A percentile compares a stretch with the other conserved stretches of the same genome.
These are phyloP conservation scores for Ophiostoma angusticollis DNA, from an alignment of 2,329 filamentous ascomycete species.

Conservation along the genomic window DNA sequence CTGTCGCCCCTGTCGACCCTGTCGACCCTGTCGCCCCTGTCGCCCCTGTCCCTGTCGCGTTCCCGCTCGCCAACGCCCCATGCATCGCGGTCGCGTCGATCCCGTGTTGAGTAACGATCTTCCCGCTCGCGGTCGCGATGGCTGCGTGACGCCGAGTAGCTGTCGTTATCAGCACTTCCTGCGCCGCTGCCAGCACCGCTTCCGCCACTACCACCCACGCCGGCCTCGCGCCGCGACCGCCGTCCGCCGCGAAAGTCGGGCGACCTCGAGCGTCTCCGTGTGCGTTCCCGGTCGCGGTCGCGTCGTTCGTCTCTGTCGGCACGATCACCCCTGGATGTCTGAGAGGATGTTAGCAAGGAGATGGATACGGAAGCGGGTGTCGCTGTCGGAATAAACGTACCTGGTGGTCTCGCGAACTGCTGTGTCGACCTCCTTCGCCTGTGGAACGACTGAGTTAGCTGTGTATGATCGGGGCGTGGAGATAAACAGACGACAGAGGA, in stretches of 20 bases:
- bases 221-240: conserved; percentile 52
- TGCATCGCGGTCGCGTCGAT: conserved; percentile 41
- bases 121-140: conserved; percentile 90
- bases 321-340: conserved; percentile 18
- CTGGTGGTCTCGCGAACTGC: conserved; percentile 40
- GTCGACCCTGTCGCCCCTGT: conserved; percentile 35
- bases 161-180: conserved; percentile 40
- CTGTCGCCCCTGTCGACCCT: conserved; percentile 45
- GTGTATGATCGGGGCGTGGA: no score
- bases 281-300: conserved; percentile 41
- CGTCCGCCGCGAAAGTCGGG: conserved; percentile 60
- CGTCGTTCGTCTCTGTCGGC: conserved; percentile 21
- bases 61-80: conserved; percentile 39
- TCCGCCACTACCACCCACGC: conserved; percentile 31
- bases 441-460: no score
- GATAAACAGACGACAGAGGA: no score
- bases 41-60: conserved; percentile 38
- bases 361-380: background rate
- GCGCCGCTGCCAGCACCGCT: background rate
- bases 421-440: conserved; percentile 36
- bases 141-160: conserved; percentile 84
- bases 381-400: no score
- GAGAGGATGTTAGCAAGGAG: background rate
- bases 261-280: conserved; percentile 61
- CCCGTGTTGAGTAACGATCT: conserved; percentile 69